Base-by-base conservation (phyloP, 2,329 filamentous ascomycete genomes). In the Aureobasidium subglaciale region DNA sequence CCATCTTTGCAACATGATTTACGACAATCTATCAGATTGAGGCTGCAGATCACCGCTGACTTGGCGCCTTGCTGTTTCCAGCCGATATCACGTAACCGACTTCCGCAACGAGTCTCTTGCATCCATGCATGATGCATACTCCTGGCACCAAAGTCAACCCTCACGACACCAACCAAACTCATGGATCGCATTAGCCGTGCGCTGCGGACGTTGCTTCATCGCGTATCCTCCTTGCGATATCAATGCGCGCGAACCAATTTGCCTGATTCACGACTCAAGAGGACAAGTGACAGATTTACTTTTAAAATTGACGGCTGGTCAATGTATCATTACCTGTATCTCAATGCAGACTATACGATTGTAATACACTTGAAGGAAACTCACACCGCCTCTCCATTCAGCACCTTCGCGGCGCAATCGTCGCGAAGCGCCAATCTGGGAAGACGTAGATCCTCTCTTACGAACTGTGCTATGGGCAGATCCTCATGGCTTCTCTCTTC, bases 71-170 rank as follows among this genome's bases (percentile, higher is more conserved):
- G 15, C 30, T 34, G 29, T 35, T n/a, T 18, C 22, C 29, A 27
- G 22, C 46, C 46, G 30, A 49, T n/a, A n/a, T 52, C 34, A 52
- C 48, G 48, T 41, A 52, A 52, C 48, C 48, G 25, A 52, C 48
- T 40, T 52, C 48, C 48, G 10, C 35, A 52, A 52, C 11, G 34
- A 52, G 48, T 24, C 35, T 52, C 48, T 41, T 52, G 48, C 48
- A 52, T 52, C 35, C 48, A 30, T 52, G 48, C 48, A 52, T 52
- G 16, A 52, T 41, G 34, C 30, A 24, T 40, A n/a, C 20, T 20
- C 37, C 16, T 38, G 24, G 20, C 46, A 27, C 24, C 34, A 16
- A 7, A 32, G 18, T 41, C 48, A 32, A 29, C 7, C 32, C 35
- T 20, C 13, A n/a, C 16, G 11, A n/a, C 35, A 52, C 25, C 3